phyloP scores from a whole-genome alignment of 306 rosid genomes.

The Prunus salicina region DNA sequence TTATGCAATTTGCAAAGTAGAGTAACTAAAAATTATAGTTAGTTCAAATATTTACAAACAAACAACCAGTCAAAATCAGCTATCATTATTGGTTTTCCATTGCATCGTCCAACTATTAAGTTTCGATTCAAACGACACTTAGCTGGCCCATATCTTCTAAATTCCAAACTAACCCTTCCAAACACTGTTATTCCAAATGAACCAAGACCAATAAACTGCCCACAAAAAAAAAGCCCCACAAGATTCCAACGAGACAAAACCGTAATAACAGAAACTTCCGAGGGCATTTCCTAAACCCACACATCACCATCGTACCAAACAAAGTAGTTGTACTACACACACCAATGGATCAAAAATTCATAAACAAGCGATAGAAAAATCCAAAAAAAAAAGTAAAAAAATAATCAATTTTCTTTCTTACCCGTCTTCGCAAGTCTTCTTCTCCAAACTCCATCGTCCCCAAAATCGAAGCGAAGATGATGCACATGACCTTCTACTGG shows the following conservation, averaged over 20 bases:
- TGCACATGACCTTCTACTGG: constrained; percentile 99
- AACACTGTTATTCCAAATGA: not conserved
- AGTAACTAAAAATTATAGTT: too few species aligned
- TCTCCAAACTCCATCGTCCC: not conserved
- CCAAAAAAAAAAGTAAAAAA: not conserved
- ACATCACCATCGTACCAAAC: not conserved
- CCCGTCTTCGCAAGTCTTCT: not conserved
- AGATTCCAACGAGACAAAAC: not conserved
- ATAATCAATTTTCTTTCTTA: not conserved
- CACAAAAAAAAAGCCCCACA: too few species aligned
- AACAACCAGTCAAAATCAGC: constrained; percentile 1
- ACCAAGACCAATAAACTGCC: not conserved
- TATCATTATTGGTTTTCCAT: too few species aligned
- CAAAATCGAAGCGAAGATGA: constrained; percentile 49
- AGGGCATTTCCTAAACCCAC: not conserved
- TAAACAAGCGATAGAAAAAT: not conserved
- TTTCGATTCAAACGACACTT: not conserved
- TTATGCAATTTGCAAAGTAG: too few species aligned
- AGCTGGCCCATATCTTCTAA: not conserved
- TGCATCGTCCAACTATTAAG: too few species aligned
- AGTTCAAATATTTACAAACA: not conserved
- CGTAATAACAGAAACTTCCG: not conserved
- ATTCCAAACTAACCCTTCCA: not conserved
- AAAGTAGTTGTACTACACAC: not conserved
- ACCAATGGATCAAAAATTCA: not conserved